Base-by-base conservation (phyloP, 2,329 filamentous ascomycete genomes). In the Phialophora tarda region DNA sequence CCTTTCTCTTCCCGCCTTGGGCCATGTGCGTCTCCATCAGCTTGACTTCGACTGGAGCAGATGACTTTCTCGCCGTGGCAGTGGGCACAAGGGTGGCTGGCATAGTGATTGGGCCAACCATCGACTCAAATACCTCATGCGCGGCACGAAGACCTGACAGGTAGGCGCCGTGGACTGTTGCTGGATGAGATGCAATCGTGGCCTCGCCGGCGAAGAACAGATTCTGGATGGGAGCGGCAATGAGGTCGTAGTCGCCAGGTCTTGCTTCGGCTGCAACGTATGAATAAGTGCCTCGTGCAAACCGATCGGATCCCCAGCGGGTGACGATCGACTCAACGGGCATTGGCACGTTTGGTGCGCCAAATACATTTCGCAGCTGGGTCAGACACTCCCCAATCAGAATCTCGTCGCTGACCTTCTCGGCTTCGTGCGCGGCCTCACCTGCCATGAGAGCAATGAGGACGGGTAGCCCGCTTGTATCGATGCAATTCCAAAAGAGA, bases 161-260 rank as follows among this genome's bases (percentile, higher is more conserved):
- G 75, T 98, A 99, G 8, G 95, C 96, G 5, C 95, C 95, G 72
- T 99, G 95, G 0, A 99, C 95, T 1, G 95, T 99, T 34, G 96
- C 95, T 12, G 96, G 95, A 76, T 99, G 93, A 0, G 93, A 97
- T 55, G 92, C 93, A 73, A 91, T 97, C 0, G 96, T 99, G 67
- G 97, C 95, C 78, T 99, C 95, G 56, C 95, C 95, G 17, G 94
- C 95, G 78, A 99, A 99, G 78, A 94, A 92, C 8, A 99, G 82
- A 70, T 96, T 96, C 34, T 92, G 93, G 34, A 97, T 83, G 0
- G 91, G 83, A 57, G 86, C 86, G 1, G 95, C 92, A 91, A 99
- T 97, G 34, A 88, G 82, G 76, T 98, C 92, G 78, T 99, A 99
- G 76, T 99, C 95, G 60, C 93, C 91, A 1, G 91, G 86, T 59